phyloP scores from a whole-genome alignment of 2,329 filamentous ascomycete genomes.

The Cytospora paraplurivora region DNA sequence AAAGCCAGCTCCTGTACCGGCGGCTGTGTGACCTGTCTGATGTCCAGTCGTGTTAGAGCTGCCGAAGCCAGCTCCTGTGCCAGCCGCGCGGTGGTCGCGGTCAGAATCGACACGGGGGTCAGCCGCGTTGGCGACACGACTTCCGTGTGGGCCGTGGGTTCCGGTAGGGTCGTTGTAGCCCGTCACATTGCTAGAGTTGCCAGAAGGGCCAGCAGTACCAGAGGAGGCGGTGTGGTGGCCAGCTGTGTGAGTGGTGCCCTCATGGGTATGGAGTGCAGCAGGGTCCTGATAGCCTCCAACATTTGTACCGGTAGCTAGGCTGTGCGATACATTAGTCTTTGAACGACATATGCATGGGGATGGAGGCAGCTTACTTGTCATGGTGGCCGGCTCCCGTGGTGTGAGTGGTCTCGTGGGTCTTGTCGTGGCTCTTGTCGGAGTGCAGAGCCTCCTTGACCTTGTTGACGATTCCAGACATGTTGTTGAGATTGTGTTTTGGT shows the following conservation, averaged over 20 bases:
- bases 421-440: slow-evolving; percentile 47
- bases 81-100: slow-evolving; percentile 42
- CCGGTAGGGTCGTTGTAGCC: slow-evolving; percentile 39
- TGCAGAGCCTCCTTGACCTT: slow-evolving; percentile 61
- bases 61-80: slow-evolving; percentile 9
- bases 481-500: slow-evolving; percentile 36
- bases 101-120: slow-evolving; percentile 57
- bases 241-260: slow-evolving; percentile 29
- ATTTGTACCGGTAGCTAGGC: slow-evolving; percentile 41
- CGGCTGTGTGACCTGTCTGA: slow-evolving; percentile 34
- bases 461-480: slow-evolving; percentile 60
- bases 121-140: slow-evolving; percentile 47
- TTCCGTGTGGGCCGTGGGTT: slow-evolving; percentile 46
- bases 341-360: slow-evolving; percentile 36
- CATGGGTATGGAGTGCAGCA: slow-evolving; percentile 5
- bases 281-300: slow-evolving; percentile 29
- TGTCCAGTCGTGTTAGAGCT: slow-evolving; percentile 36
- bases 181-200: slow-evolving; percentile 11
- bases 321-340: slow-evolving; percentile 26
- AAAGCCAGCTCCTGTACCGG: slow-evolving; percentile 30
- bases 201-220: not conserved
- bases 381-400: slow-evolving; percentile 17
- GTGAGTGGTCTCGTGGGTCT: slow-evolving; percentile 36
- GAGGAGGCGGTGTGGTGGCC: not conserved
- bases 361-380: slow-evolving; percentile 19